Evolutionary conservation across 352 stramenopile species (phyloP), one percentile per base, ranked within the genome.

Genomic region (Phytophthora tentaculata): DNA sequence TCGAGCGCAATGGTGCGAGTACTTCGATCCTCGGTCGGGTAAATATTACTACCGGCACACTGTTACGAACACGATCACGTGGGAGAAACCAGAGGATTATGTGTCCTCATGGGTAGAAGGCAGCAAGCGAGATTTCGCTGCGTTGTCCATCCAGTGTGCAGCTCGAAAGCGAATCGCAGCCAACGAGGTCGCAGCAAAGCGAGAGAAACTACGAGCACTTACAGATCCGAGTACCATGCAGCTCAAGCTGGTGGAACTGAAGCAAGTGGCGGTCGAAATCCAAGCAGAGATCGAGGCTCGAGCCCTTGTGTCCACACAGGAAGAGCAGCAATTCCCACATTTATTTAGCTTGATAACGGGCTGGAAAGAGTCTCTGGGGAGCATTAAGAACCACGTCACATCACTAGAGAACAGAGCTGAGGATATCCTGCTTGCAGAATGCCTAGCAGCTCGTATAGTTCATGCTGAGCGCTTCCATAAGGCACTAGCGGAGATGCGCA

Each of bases 131-230:
- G 74, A 81, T 8, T 56, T 71, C 9, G 77, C 77, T 9, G 81
- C 78, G 5, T 45, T 84, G 3, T 76, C 70, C 8, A 92, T 92
- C 39, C 84, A 92, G 54, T 91, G 81, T 50, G 75, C 74, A 9
- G 69, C 83, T 22, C 64, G 84, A 12, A 80, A 84, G 49, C 65
- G 70, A 1, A 58, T 72, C 2, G 77, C 84, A 0, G 54, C 72
- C 2, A 78, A 73, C 22, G 43, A 41, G 0, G 73, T 79, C 12
- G 69, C 77, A 13, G 58, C 44, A 3, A 80, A 74, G 28, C 70
- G 76, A 20, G 61, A 58, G 9, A 48, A 77, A 9, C 39, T 86
- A 8, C 69, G 51, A 3, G 66, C 62, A 28, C 56, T 87, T 20
- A 83, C 68, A 0, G 70, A 79, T 24, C 29, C 69, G 0, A 51